phyloP scores from a whole-genome alignment of 192 early-diverging fungal genomes.

The Coemansia sp. region DNA sequence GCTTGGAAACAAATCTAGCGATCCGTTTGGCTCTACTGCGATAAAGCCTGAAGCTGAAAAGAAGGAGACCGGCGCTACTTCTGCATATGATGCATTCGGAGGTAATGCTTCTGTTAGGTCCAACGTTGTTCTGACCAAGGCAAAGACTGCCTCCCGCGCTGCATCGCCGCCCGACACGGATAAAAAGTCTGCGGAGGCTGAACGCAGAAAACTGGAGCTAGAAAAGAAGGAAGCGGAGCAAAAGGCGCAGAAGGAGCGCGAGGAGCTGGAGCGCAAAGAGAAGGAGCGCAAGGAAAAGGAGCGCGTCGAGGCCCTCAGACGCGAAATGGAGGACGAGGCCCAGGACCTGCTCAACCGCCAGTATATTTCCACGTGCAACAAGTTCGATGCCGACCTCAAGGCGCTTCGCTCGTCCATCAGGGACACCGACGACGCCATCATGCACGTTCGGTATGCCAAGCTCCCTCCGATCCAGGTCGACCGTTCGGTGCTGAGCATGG shows the following conservation, averaged over 20 bases:
- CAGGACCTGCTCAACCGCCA: constrained; percentile 38
- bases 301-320: constrained; percentile 12
- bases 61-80: not conserved
- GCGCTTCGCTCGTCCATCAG: constrained; percentile 23
- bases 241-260: not conserved
- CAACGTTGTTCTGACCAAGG: not conserved
- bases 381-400: constrained; percentile 43
- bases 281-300: constrained; percentile 24
- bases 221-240: constrained; percentile 8
- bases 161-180: not conserved
- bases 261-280: constrained; percentile 15
- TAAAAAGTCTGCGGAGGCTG: not conserved
- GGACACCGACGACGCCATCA: constrained; percentile 24
- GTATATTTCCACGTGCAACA: constrained; percentile 45
- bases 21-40: constrained; percentile 12
- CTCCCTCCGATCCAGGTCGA: constrained; percentile 47
- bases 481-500: constrained; percentile 22
- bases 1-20: too few relatives aligned
- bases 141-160: not conserved
- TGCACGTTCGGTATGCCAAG: constrained; percentile 22
- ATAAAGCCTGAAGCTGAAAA: constrained; percentile 9
- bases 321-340: constrained; percentile 26
- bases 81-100: not conserved
- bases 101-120: not conserved
- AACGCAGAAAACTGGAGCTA: not conserved